Evolutionary conservation across 257 asterid species (phyloP), one percentile per base, ranked within the genome.

Genomic region (Leptodermis oblonga): DNA sequence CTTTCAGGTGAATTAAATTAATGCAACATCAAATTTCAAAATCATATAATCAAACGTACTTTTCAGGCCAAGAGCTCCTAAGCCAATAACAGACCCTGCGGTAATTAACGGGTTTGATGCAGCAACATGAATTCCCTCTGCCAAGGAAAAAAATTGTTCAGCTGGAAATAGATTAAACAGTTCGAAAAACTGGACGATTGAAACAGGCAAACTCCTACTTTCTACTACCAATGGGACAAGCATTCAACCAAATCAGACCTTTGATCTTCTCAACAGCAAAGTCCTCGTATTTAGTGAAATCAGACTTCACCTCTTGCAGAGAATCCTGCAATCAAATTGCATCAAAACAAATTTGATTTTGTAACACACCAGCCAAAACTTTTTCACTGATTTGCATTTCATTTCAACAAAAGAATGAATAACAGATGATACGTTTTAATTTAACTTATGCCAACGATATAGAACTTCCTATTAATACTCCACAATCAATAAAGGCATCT

Each of bases 101-200:
- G 95, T 77, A 39, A 84, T 59, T 54, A 85, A 67, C 10, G 97
- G 97, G 54, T 82, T 82, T 4, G 92, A 82, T 54, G 86, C 82
- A 77, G 97, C 92, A 62, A 87, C 62, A 70, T 82, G 80, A 76
- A 84, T 56, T 45, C 92, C 90, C 86, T 93, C 98, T 92, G 91
- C 83, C 48, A 36, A 74, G 58, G 23, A 17, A 17, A 70, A 70
- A 59, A 52, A 67, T 59, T 54, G 43, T 75, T 69, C 53, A 72
- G 31, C 61, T 51, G 23, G 62, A 70, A 75, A 36, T 73, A 15
- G 42, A 65, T 63, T 53, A 53, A 46, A 55, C 37, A 14, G 15
- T 43, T 66, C 53, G 48, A 49, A 49, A 62, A 37, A 52, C 60
- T n/a, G 33, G 0, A 48, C 48, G 67, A 42, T 5, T 23, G 70